Conservation (phyloP, 768 basidiomycete genomes). For the Pleurotus tuoliensis region DNA sequence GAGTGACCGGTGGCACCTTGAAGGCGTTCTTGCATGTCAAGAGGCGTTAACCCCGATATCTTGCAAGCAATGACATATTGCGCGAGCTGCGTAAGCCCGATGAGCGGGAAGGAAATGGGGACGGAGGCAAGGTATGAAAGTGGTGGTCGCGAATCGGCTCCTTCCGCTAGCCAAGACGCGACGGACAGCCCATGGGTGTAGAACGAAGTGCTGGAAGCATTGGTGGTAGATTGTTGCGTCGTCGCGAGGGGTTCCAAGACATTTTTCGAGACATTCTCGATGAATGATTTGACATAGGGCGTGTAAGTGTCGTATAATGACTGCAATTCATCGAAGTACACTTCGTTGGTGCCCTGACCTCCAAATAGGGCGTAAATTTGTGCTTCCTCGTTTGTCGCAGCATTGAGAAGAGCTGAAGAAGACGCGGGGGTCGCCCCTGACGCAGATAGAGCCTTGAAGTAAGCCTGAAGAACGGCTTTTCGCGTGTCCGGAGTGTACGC, state of each 20-base stretch:
- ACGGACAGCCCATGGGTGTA: constrained; percentile 84
- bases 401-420: constrained; percentile 64
- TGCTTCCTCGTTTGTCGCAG: constrained; percentile 57
- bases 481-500: constrained; percentile 72
- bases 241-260: constrained; percentile 70
- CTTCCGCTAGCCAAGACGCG: constrained; percentile 76
- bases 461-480: constrained; percentile 71
- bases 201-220: constrained; percentile 43
- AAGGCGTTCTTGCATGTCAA: constrained; percentile 71
- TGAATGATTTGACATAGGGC: constrained; percentile 76
- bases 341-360: constrained; percentile 97
- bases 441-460: constrained; percentile 71
- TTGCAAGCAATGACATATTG: constrained; percentile 86
- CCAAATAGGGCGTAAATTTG: constrained; percentile 93
- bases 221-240: constrained; percentile 38
- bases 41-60: constrained; percentile 72
- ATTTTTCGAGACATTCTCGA: constrained; percentile 56
- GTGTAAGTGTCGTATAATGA: constrained; percentile 87
- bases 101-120: constrained; percentile 92
- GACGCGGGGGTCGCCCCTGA: constrained; percentile 55
- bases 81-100: constrained; percentile 92
- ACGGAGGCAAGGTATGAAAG: constrained; percentile 87
- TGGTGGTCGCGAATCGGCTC: constrained; percentile 61
- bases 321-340: constrained; percentile 96
- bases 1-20: constrained; percentile 95